Evolutionary conservation across 768 basidiomycete genomes (phyloP), one percentile per base, ranked within the genome.

Genomic region (Mycena haematopus): DNA sequence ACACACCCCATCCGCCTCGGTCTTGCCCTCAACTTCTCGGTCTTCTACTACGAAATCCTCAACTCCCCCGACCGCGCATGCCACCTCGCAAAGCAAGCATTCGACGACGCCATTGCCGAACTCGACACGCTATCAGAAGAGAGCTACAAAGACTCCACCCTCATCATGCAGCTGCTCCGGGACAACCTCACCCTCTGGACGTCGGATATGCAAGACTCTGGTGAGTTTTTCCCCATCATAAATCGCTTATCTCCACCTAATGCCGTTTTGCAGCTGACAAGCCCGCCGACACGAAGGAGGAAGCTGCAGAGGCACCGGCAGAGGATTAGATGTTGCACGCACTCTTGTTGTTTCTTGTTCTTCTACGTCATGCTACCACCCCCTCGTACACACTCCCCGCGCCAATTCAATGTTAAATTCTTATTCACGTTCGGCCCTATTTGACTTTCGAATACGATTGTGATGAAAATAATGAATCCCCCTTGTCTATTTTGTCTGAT

Each of bases 1-100:
- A 97, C 95, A 74, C 96, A 97, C 81, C 96, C 95, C 66, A 98
- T 98, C 80, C 95, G 96, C 73, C 93, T 99, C 66, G 96, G 96
- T 78, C 92, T 99, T 58, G 96, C 96, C 49, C 86, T 99, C 74
- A 99, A 99, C 87, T 98, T 98, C 88, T 97, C 95, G 56, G 96
- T 99, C 52, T 98, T 99, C 86, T 98, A 98, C 87, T 97, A 97
- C 82, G 96, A 98, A 80, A 97, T 98, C 76, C 89, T 97, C 78
- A 97, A 97, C 88, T 92, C 91, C 79, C 95, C 96, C 69, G 96
- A 97, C 79, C 93, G 95, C 78, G 96, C 96, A 54, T 97, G 96
- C 84, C 93, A 96, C 75, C 91, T 98, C 69, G 96, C 96, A 77
- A 99, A 99, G 84, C 95, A 97, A 79, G 96, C 96, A 9, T 99